Base-by-base conservation (phyloP, 768 basidiomycete genomes). In the Termitomyces sp. region DNA sequence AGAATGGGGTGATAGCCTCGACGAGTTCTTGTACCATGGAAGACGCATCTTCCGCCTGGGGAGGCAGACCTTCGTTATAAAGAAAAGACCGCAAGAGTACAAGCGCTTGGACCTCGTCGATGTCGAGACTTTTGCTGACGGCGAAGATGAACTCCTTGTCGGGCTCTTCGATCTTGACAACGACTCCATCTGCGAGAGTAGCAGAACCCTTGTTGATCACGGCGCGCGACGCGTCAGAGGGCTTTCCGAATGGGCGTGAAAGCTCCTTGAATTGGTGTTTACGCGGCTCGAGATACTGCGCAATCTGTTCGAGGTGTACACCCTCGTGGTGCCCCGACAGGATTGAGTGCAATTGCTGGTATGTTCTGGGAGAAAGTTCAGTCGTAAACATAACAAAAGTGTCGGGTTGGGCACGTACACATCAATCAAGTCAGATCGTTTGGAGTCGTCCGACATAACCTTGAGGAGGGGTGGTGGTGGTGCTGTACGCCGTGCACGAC, bases 81-180 rank as follows among this genome's bases (percentile, higher is more conserved):
- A 91, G 74, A 66, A 90, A 95, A 0, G 89, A 87, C 13, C 88
- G 84, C 22, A 93, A 74, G 5, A 95, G 79, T 4, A 88, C 73
- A 43, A 89, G 78, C 0, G 92, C 86, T n/a, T 88, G 84, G 1
- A 93, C 76, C 65, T 95, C 84, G 72, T 95, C 92, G 24, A 96
- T 85, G 30, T 83, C 76, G 69, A 93, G 87, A 58, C 79, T 79
- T 43, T 78, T 69, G 72, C 93, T 91, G 63, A 97, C 82, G 48
- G 88, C 85, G 59, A 82, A 74, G 49, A 88, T 79, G 62, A 85
- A 84, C 55, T 87, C 83, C 68, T 88, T 88, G 73, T 89, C 85
- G 37, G 80, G 81, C 39, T 86, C 81, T 61, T 89, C 88, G 37
- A 93, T 79, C 57, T 78, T 78, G 24, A 89, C 62, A 32, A 74